These are phyloP conservation scores for Lactarius quietus DNA, from an alignment of 768 basidiomycete species.

Conservation along the genomic window DNA sequence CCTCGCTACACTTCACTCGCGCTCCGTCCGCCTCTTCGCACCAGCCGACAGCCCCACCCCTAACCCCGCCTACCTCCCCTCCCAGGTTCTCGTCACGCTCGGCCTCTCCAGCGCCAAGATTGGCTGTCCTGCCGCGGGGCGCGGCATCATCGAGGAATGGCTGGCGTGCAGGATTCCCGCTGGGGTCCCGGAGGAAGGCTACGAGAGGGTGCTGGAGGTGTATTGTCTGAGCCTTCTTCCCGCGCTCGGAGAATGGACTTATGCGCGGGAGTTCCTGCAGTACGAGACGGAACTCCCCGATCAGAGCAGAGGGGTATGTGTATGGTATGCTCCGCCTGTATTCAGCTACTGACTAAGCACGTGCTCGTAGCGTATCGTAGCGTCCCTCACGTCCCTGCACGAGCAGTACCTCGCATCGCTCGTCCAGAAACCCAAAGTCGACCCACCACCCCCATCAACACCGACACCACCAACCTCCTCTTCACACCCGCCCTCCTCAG, in stretches of 20 bases:
- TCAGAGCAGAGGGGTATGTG: conserved; percentile 50
- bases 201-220: conserved; percentile 70
- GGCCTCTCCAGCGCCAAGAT: conserved; percentile 67
- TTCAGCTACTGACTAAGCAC: conserved; percentile 8
- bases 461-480: neutral
- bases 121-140: conserved; percentile 55
- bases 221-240: conserved; percentile 75
- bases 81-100: conserved; percentile 66
- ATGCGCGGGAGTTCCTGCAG: conserved; percentile 68
- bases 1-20: conserved; percentile 52
- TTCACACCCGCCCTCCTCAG: neutral
- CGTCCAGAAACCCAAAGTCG: neutral
- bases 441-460: neutral
- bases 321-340: conserved; percentile 23
- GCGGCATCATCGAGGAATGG: conserved; percentile 76
- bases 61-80: conserved; percentile 57
- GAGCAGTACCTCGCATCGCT: conserved; percentile 18
- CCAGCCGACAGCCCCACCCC: conserved; percentile 42
- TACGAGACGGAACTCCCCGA: conserved; percentile 64
- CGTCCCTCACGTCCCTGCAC: conserved; percentile 16
- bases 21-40: conserved; percentile 67
- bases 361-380: conserved; percentile 8
- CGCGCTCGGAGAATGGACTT: conserved; percentile 73
- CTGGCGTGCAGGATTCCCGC: conserved; percentile 52
- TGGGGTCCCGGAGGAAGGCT: conserved; percentile 41